Evolutionary conservation across 768 basidiomycete genomes (phyloP).

Genomic region (Kwoniella sp.): DNA sequence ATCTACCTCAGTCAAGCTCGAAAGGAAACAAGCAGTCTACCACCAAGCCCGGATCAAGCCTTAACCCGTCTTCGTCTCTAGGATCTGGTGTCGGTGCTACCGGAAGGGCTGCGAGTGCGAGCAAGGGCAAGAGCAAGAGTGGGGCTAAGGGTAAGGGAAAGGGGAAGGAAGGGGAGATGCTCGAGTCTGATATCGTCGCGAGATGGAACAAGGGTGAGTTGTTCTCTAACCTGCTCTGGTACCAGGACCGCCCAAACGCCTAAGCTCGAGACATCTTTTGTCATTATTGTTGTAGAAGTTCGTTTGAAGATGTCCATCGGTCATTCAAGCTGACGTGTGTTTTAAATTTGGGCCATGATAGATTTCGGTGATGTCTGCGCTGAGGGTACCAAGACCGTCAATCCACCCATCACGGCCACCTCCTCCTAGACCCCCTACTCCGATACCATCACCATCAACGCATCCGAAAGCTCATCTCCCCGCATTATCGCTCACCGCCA

Average conservation of each 20-base stretch:
- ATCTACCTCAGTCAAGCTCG: not conserved
- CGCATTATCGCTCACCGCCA: too few relatives aligned
- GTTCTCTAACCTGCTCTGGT: too few relatives aligned
- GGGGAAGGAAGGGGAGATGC: constrained; percentile 28
- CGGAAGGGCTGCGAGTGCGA: not conserved
- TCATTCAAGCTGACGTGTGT: not conserved
- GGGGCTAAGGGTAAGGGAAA: not conserved
- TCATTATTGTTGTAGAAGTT: too few relatives aligned
- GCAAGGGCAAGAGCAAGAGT: not conserved
- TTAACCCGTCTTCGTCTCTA: not conserved
- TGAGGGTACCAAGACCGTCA: not conserved
- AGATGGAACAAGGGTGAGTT: constrained; percentile 37
- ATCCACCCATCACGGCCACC: not conserved
- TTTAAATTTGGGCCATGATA: not conserved
- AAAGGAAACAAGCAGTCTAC: not conserved
- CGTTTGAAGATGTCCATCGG: too few relatives aligned
- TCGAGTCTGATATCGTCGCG: constrained; percentile 35
- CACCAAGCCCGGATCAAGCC: not conserved
- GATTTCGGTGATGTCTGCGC: constrained; percentile 37
- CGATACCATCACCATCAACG: too few relatives aligned
- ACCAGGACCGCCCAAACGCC: too few relatives aligned
- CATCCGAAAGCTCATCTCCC: too few relatives aligned
- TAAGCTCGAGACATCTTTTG: too few relatives aligned
- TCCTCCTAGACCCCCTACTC: constrained; percentile 1
- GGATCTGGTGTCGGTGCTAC: not conserved